Percentiles rank a stretch among this genome's conserved stretches.
phyloP scores from a whole-genome alignment of 768 basidiomycete species.

The Baorangia bicolor region DNA sequence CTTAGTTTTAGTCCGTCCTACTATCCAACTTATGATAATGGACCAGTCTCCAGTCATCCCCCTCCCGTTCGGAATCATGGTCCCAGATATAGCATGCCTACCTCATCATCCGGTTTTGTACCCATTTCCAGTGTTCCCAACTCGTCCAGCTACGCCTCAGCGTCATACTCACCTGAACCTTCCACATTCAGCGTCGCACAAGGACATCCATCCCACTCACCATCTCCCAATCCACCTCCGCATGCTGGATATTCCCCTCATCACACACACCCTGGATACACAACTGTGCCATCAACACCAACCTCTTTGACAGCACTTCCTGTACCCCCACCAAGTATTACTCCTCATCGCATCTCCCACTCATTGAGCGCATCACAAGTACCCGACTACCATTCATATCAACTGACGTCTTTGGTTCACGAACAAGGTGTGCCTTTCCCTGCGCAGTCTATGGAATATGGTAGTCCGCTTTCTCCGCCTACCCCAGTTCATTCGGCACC shows the following conservation, averaged over 20 bases:
- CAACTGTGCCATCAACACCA: constrained; percentile 9
- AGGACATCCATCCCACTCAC: constrained; percentile 41
- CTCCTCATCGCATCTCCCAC: constrained; percentile 25
- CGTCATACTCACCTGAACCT: constrained; percentile 36
- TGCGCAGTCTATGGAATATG: constrained; percentile 26
- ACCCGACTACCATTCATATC: constrained; percentile 27
- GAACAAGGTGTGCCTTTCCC: constrained; percentile 27
- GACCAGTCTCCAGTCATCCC: constrained; percentile 27
- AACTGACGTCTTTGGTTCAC: constrained; percentile 12
- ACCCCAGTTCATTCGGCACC: constrained; percentile 24
- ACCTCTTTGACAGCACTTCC: constrained; percentile 1
- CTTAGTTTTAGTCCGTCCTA: constrained; percentile 39
- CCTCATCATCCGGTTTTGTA: constrained; percentile 67
- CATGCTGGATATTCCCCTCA: constrained; percentile 22
- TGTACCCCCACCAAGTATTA: constrained; percentile 7
- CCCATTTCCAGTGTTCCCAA: constrained; percentile 44
- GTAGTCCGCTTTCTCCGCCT: constrained; percentile 18
- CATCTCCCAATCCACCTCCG: constrained; percentile 19
- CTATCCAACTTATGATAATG: constrained; percentile 46
- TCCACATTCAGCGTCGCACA: constrained; percentile 33
- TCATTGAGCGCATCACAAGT: constrained; percentile 29
- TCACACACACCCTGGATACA: constrained; percentile 11
- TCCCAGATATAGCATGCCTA: constrained; percentile 66
- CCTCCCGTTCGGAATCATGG: constrained; percentile 42
- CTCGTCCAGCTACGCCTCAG: constrained; percentile 37